A percentile compares a stretch with the other conserved stretches of the same genome.
Evolutionary conservation across 1,284 basidiomycete genomes (phyloP).

Genomic region (Ustilago bromivora): DNA sequence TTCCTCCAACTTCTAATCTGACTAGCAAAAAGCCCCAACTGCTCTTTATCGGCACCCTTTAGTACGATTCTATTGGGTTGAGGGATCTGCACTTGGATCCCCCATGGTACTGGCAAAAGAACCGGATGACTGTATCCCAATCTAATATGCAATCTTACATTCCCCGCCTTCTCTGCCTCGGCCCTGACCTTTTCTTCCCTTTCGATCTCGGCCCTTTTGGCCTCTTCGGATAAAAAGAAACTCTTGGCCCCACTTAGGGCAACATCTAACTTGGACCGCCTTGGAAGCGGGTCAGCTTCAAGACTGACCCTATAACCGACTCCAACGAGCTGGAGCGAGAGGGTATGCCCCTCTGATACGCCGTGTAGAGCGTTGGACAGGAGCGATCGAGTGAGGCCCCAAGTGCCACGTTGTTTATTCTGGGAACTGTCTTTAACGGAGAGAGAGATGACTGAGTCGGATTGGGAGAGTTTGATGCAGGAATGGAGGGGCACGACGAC

Average conservation of each 20-base stretch:
- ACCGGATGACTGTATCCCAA: slow-evolving; percentile 92
- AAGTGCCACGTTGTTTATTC: slow-evolving; percentile 86
- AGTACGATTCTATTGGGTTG: slow-evolving; percentile 73
- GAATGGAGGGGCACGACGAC: slow-evolving; percentile 61
- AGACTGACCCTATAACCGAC: slow-evolving; percentile 92
- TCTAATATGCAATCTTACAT: slow-evolving; percentile 56
- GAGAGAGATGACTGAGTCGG: slow-evolving; percentile 69
- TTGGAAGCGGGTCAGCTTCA: slow-evolving; percentile 79
- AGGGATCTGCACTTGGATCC: slow-evolving; percentile 65
- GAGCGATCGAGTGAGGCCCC: slow-evolving; percentile 91
- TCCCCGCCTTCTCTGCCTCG: slow-evolving; percentile 31
- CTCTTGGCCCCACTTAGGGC: slow-evolving; percentile 40
- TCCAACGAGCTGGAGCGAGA: slow-evolving; percentile 88
- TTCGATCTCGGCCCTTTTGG: slow-evolving; percentile 48
- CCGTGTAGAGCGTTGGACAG: slow-evolving; percentile 90
- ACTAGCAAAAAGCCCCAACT: slow-evolving; percentile 87
- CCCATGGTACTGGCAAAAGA: slow-evolving; percentile 79
- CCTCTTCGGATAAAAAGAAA: slow-evolving; percentile 53
- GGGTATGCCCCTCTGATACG: slow-evolving; percentile 86
- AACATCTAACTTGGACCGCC: slow-evolving; percentile 45
- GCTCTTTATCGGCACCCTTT: slow-evolving; percentile 73
- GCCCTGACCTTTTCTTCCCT: slow-evolving; percentile 14
- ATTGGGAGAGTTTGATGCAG: slow-evolving; percentile 38
- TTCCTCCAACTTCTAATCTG: slow-evolving; percentile 84
- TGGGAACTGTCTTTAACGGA: slow-evolving; percentile 78